Evolutionary conservation across 2,329 filamentous ascomycete species (phyloP).

Genomic region (Fusarium veterinarium): DNA sequence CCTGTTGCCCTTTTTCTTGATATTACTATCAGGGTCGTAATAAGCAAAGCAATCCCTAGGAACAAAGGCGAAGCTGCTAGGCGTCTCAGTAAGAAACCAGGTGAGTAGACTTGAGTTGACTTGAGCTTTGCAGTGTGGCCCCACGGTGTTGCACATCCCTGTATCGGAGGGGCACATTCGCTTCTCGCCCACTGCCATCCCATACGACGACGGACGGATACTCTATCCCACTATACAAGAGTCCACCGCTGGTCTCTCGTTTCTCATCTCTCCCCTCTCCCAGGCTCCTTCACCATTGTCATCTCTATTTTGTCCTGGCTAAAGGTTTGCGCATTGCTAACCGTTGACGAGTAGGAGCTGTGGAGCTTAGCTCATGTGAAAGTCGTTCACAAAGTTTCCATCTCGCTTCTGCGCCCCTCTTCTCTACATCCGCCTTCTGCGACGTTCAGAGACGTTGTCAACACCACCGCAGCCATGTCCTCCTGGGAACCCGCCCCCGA

Average conservation of each 20-base stretch:
- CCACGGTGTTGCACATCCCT: conserved; percentile 43
- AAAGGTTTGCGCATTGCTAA: conserved; percentile 38
- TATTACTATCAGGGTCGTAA: background rate
- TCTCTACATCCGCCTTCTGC: conserved; percentile 24
- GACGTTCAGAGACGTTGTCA: conserved; percentile 28
- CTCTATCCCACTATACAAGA: conserved; percentile 31
- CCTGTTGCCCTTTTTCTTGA: background rate
- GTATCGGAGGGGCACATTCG: conserved; percentile 46
- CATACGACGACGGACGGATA: conserved; percentile 15
- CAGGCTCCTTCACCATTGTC: conserved; percentile 28
- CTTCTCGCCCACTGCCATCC: conserved; percentile 38
- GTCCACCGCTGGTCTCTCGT: conserved; percentile 41
- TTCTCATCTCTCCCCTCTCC: conserved; percentile 27
- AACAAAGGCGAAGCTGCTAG: conserved; percentile 7
- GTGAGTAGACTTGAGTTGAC: conserved; percentile 28
- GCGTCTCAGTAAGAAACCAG: background rate
- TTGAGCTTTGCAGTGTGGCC: conserved; percentile 41
- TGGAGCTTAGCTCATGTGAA: conserved; percentile 45
- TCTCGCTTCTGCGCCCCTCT: conserved; percentile 33
- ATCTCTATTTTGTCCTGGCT: conserved; percentile 15
- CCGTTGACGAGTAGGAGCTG: conserved; percentile 38
- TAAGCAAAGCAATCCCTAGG: background rate
- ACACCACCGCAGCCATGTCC: conserved; percentile 71
- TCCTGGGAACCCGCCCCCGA: conserved; percentile 92
- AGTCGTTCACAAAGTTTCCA: conserved; percentile 28